These are phyloP conservation scores for Hyaloscypha hepaticicola DNA, from an alignment of 495 filamentous ascomycete species.

Conservation along the genomic window DNA sequence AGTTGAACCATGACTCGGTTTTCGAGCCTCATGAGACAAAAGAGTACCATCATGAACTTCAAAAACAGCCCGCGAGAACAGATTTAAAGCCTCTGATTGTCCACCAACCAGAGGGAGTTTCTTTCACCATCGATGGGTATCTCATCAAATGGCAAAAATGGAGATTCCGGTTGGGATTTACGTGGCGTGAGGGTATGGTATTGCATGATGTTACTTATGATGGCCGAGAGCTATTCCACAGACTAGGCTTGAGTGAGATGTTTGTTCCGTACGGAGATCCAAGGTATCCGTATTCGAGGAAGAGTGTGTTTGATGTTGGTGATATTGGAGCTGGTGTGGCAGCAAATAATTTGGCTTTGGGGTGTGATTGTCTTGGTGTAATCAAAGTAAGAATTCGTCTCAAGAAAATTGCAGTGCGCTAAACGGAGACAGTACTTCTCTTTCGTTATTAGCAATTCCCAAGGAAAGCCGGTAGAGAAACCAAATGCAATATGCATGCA, in stretches of 20 bases:
- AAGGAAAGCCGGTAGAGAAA: conserved; percentile 56
- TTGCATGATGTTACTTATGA: conserved; percentile 61
- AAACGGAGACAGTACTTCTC: conserved; percentile 49
- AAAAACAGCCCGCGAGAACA: conserved; percentile 2
- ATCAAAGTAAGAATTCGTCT: conserved; percentile 60
- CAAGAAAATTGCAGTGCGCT: neutral
- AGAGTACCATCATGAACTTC: conserved; percentile 28
- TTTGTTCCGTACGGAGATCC: conserved; percentile 75
- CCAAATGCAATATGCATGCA: conserved; percentile 80
- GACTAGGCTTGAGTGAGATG: conserved; percentile 74
- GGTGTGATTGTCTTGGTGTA: conserved; percentile 65
- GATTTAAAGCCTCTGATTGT: conserved; percentile 45
- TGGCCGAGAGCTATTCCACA: conserved; percentile 74
- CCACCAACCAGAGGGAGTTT: conserved; percentile 51
- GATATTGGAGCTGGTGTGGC: conserved; percentile 73
- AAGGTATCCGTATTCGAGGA: conserved; percentile 69
- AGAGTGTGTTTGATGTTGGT: conserved; percentile 76
- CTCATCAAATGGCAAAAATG: conserved; percentile 70
- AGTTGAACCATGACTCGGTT: conserved; percentile 13
- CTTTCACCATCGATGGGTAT: conserved; percentile 46
- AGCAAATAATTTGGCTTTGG: conserved; percentile 73
- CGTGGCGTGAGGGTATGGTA: conserved; percentile 69
- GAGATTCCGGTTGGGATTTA: conserved; percentile 70
- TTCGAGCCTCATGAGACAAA: conserved; percentile 17
- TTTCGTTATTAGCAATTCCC: conserved; percentile 65